Evolutionary conservation across 352 stramenopile genomes (phyloP).

Genomic region (Pythium myriotylum): DNA sequence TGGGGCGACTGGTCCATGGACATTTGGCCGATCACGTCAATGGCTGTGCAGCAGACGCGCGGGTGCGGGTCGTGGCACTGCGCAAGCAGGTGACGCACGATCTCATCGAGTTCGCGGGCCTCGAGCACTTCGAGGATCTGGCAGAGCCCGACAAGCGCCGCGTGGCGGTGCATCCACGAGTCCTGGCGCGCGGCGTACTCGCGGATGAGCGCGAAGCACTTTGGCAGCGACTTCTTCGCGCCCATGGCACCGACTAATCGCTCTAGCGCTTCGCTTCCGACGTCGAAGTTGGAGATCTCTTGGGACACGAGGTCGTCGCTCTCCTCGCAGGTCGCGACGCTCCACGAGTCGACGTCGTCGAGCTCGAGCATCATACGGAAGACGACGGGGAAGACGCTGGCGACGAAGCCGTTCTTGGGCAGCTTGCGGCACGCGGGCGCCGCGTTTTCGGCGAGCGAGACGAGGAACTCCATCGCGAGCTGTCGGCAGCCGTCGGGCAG

Average conservation of each 20-base stretch:
- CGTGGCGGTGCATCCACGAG: constrained; percentile 79
- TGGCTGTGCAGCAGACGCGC: constrained; percentile 79
- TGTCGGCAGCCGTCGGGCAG: constrained; percentile 75
- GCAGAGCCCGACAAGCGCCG: constrained; percentile 75
- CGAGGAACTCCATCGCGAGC: constrained; percentile 84
- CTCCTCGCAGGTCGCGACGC: constrained; percentile 66
- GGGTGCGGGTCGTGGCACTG: constrained; percentile 72
- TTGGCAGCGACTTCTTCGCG: constrained; percentile 70
- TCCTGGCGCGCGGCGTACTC: constrained; percentile 61
- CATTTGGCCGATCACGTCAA: constrained; percentile 85
- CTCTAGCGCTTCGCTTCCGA: constrained; percentile 80
- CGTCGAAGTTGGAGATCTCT: constrained; percentile 88
- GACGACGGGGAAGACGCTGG: constrained; percentile 67
- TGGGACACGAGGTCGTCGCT: constrained; percentile 58
- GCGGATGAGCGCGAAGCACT: constrained; percentile 78
- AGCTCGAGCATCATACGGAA: constrained; percentile 89
- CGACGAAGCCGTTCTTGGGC: constrained; percentile 78
- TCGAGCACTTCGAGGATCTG: constrained; percentile 82
- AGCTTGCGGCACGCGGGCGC: constrained; percentile 62
- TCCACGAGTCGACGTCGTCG: constrained; percentile 73
- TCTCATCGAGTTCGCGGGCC: constrained; percentile 63
- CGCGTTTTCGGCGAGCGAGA: constrained; percentile 76
- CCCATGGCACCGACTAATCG: constrained; percentile 66
- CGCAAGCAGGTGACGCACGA: constrained; percentile 67
- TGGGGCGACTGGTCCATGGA: constrained; percentile 77